Base-by-base conservation (phyloP, 352 stramenopile species). In the Phytophthora megakarya region DNA sequence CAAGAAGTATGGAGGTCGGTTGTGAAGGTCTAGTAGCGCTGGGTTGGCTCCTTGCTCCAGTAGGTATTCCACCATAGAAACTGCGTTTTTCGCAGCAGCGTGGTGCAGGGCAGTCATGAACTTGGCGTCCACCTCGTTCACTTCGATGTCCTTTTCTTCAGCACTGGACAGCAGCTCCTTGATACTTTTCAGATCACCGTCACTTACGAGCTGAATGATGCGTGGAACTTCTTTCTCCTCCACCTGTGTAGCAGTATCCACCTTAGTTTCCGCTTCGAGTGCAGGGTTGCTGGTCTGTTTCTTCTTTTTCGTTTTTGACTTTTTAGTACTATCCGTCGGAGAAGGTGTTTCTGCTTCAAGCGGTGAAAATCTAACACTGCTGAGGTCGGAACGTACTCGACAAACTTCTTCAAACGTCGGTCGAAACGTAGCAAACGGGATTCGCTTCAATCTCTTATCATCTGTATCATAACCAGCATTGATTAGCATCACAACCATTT, bases 371-470 rank as follows among this genome's bases (percentile, higher is more conserved):
- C 76, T 74, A 16, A 90, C 78, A 37, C 81, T 92, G 58, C 72
- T 79, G 4, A 93, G 72, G 26, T 92, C 86, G 0, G 80, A 80
- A 13, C 82, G 82, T 11, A 94, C 84, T 43, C 86, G 78, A 30
- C 84, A 92, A 6, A 93, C 73, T 54, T 97, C 89, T 52, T 95
- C 83, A 32, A 95, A 93, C 18, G 88, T 96, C n/a, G 89, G 89
- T 15, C 85, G 75, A 49, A 88, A 89, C 7, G 86, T 96, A 55
- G 80, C 81, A 61, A 97, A 95, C 7, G 89, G 89, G 35, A 97
- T 89, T 25, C 82, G 77, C 3, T 84, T 86, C 23, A 97, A 39
- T 0, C 88, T 80, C 40, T 78, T 57, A 57, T 96, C 86, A 30
- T 80, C 73, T 69, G 33, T 25, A 45, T 37, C 23, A 54, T n/a